A percentile compares a stretch with the other conserved stretches of the same genome.
phyloP scores from a whole-genome alignment of 2,329 filamentous ascomycete species.

The Lachnellula cervina region DNA sequence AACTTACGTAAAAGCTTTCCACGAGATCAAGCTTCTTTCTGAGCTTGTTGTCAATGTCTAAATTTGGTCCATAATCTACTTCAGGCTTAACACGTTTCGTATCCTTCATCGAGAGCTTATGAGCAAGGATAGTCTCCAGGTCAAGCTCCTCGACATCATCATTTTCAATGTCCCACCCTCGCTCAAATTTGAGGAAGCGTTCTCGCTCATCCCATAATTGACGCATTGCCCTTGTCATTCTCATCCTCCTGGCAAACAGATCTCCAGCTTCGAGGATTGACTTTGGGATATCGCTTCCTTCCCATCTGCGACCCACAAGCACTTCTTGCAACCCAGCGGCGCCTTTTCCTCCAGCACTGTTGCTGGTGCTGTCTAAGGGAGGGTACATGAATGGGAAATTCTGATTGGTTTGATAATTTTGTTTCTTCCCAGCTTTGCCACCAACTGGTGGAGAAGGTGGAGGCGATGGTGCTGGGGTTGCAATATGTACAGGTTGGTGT shows the following conservation, averaged over 20 bases:
- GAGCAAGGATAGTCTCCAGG: constrained; percentile 38
- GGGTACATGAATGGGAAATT: constrained; percentile 98
- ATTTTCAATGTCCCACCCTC: constrained; percentile 67
- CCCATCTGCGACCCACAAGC: constrained; percentile 80
- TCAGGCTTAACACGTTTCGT: constrained; percentile 36
- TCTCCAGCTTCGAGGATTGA: constrained; percentile 94
- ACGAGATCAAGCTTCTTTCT: constrained; percentile 66
- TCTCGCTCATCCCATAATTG: constrained; percentile 95
- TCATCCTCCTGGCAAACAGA: constrained; percentile 82
- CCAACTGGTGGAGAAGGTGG: constrained; percentile 83
- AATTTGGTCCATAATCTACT: constrained; percentile 47
- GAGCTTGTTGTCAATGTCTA: constrained; percentile 47
- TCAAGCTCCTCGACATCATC: constrained; percentile 39
- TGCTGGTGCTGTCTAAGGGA: constrained; percentile 81
- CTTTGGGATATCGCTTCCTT: constrained; percentile 87
- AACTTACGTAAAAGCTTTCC: constrained; percentile 78
- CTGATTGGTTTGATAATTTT: constrained; percentile 99
- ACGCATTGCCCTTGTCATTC: constrained; percentile 84
- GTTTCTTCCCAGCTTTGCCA: constrained; percentile 93
- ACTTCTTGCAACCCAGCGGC: constrained; percentile 72
- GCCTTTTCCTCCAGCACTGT: constrained; percentile 85
- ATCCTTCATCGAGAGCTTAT: constrained; percentile 38
- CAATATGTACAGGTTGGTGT: constrained; percentile 94
- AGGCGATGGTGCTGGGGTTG: constrained; percentile 93
- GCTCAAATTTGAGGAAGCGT: constrained; percentile 83